These are phyloP conservation scores for Ustilago bromivora DNA, from an alignment of 1,284 basidiomycete genomes.

Conservation along the genomic window DNA sequence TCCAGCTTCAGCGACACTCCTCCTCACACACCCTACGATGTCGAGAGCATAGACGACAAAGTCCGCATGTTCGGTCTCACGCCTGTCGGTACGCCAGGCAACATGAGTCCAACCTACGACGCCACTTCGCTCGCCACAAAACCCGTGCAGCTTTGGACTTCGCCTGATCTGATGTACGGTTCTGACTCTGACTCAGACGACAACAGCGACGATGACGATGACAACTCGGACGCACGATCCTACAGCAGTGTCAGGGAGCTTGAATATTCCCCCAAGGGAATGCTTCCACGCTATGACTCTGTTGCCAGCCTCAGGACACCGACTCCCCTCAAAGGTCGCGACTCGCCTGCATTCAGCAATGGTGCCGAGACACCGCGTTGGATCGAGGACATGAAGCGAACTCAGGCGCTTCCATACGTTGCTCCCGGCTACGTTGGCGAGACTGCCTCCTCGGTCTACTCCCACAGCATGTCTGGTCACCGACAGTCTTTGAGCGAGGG, in stretches of 20 bases:
- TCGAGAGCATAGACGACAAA: conserved; percentile 37
- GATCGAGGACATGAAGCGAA: conserved; percentile 46
- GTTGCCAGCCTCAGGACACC: conserved; percentile 15
- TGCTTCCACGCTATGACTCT: conserved; percentile 36
- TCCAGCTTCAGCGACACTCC: conserved; percentile 12
- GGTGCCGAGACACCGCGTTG: conserved; percentile 46
- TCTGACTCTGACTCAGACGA: conserved; percentile 41
- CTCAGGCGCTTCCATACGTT: conserved; percentile 38
- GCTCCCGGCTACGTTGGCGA: conserved; percentile 39
- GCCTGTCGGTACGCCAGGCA: conserved; percentile 18
- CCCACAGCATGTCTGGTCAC: conserved; percentile 21
- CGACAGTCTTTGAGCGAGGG: conserved; percentile 12
- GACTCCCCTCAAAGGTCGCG: conserved; percentile 13
- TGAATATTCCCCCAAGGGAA: conserved; percentile 1
- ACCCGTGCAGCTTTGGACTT: conserved; percentile 43
- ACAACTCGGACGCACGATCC: conserved; percentile 20
- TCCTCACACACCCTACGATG: conserved; percentile 27
- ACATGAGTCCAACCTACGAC: conserved; percentile 16
- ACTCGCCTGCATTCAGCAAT: conserved; percentile 14
- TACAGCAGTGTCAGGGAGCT: conserved; percentile 26
- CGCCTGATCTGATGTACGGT: conserved; percentile 49
- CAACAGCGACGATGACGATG: conserved; percentile 25
- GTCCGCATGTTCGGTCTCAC: conserved; percentile 20
- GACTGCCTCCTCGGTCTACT: conserved; percentile 15
- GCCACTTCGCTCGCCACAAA: conserved; percentile 5